Evolutionary conservation across 176 grass and related monocot genomes (phyloP).

Genomic region (Poa annua): DNA sequence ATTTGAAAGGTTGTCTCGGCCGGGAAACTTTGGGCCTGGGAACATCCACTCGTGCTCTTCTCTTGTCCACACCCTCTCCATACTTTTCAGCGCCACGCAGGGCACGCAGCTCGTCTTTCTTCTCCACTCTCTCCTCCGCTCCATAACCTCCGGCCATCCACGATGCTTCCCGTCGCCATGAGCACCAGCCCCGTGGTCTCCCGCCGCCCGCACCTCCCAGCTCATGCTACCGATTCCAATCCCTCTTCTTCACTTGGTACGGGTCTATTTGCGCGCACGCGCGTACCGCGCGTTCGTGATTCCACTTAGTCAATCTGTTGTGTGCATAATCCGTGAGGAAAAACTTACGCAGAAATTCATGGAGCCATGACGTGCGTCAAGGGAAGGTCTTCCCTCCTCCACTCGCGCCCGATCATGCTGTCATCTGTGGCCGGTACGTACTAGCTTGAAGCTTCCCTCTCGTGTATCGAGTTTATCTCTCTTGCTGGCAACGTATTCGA

Average conservation of each 20-base stretch:
- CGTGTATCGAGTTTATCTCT: not conserved
- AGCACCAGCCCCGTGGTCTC: constrained; percentile 28
- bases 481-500: constrained; percentile 36
- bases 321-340: not conserved
- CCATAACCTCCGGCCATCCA: constrained; percentile 6
- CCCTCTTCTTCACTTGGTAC: constrained; percentile 13
- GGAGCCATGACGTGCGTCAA: not conserved
- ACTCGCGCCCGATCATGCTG: not conserved
- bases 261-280: not conserved
- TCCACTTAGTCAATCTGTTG: not conserved
- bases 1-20: no score
- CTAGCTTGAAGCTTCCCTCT: not conserved
- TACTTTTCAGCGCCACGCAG: not conserved
- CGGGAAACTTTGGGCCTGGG: no score
- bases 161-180: constrained; percentile 45
- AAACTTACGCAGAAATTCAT: constrained; percentile 13
- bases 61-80: not conserved
- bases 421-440: constrained; percentile 50
- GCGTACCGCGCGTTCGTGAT: not conserved
- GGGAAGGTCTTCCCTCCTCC: not conserved
- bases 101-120: not conserved
- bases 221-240: not conserved
- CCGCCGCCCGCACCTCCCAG: not conserved
- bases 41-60: not conserved
- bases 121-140: constrained; percentile 21